Evolutionary conservation across 441 rosid species (phyloP).

Genomic region (Adansonia rubrostipa): DNA sequence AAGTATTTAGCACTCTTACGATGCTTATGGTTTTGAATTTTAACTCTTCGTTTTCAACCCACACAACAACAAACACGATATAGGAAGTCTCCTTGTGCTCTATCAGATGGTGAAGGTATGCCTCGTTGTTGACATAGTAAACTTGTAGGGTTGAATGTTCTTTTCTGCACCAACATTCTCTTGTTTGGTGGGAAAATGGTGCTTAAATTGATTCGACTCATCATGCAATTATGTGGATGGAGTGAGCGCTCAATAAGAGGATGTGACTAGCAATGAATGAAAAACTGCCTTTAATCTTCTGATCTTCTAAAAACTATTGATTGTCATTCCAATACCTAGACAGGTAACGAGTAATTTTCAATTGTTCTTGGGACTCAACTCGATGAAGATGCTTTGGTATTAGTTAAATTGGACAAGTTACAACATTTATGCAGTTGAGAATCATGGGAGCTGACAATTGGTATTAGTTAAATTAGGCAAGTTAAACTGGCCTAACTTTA

Average conservation of each 20-base stretch:
- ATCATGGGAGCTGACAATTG: background rate
- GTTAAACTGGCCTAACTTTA: slow-evolving; percentile 10
- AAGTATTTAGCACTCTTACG: background rate
- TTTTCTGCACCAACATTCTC: background rate
- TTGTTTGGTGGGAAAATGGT: background rate
- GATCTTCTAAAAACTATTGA: slow-evolving; percentile 35
- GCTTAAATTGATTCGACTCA: slow-evolving; percentile 1
- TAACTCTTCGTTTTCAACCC: slow-evolving; percentile 52
- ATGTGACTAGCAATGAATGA: slow-evolving; percentile 51
- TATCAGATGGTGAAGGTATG: slow-evolving; percentile 78
- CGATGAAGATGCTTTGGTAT: slow-evolving; percentile 20
- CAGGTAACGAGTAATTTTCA: slow-evolving; percentile 37
- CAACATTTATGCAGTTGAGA: slow-evolving; percentile 29
- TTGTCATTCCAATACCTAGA: slow-evolving; percentile 41
- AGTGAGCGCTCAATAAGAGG: slow-evolving; percentile 52
- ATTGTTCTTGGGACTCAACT: slow-evolving; percentile 34
- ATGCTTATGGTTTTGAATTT: slow-evolving; percentile 13
- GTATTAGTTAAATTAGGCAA: too few relatives aligned
- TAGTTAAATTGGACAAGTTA: slow-evolving; percentile 20
- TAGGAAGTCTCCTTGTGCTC: slow-evolving; percentile 85
- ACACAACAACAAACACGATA: slow-evolving; percentile 97
- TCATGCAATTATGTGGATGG: slow-evolving; percentile 49
- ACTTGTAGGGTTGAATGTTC: background rate
- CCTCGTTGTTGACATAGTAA: slow-evolving; percentile 9
- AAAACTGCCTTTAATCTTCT: slow-evolving; percentile 23